Evolutionary conservation across 2,329 filamentous ascomycete genomes (phyloP).

Genomic region (Cytospora leucostoma): DNA sequence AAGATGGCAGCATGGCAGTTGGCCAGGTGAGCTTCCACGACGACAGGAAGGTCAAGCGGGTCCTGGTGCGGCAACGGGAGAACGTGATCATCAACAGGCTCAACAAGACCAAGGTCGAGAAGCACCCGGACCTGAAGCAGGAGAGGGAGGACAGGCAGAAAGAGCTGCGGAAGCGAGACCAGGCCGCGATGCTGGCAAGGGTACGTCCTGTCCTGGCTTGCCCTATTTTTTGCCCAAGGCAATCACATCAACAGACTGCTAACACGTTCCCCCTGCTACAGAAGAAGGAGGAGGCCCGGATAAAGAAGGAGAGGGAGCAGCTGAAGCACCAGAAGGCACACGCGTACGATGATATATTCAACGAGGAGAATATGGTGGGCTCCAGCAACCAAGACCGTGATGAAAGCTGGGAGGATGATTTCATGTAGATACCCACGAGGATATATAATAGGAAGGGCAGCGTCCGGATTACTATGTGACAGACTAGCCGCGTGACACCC

Average conservation of each 20-base stretch:
- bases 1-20: slow-evolving; percentile 92
- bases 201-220: slow-evolving; percentile 46
- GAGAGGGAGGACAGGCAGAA: slow-evolving; percentile 78
- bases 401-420: slow-evolving; percentile 83
- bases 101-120: slow-evolving; percentile 93
- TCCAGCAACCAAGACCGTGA: slow-evolving; percentile 85
- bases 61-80: slow-evolving; percentile 78
- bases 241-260: background rate
- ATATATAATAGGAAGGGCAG: background rate
- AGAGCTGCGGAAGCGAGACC: slow-evolving; percentile 71
- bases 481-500: background rate
- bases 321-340: slow-evolving; percentile 97
- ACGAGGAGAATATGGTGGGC: slow-evolving; percentile 73
- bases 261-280: slow-evolving; percentile 35
- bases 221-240: background rate
- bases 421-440: slow-evolving; percentile 66
- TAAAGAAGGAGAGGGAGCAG: slow-evolving; percentile 80
- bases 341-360: slow-evolving; percentile 91
- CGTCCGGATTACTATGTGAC: background rate
- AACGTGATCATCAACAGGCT: slow-evolving; percentile 95
- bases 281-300: slow-evolving; percentile 74
- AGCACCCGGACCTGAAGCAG: slow-evolving; percentile 77
- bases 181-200: slow-evolving; percentile 60
- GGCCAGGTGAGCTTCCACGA: slow-evolving; percentile 97
- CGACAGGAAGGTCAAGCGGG: slow-evolving; percentile 75